phyloP scores from a whole-genome alignment of 805 yeast genomes.

The Nakazawaea sp. region DNA sequence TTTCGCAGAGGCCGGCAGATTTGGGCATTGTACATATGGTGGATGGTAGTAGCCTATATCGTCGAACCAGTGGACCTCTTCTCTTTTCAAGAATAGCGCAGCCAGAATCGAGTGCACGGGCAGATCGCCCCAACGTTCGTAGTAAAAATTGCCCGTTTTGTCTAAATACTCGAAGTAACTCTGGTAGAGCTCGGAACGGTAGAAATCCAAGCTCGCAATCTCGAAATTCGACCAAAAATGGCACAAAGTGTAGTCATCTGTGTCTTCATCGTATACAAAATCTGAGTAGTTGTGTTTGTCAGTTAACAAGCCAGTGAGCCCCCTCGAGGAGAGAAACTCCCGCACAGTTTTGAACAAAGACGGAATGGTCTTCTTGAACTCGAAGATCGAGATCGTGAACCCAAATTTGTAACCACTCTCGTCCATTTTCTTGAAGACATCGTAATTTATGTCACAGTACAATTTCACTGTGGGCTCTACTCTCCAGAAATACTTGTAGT shows the following conservation, averaged over 20 bases:
- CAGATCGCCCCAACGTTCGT: constrained; percentile 89
- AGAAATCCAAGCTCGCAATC: constrained; percentile 62
- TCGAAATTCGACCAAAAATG: constrained; percentile 84
- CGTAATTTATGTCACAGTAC: constrained; percentile 55
- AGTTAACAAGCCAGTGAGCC: neutral
- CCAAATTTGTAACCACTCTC: constrained; percentile 52
- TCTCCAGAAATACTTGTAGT: constrained; percentile 68
- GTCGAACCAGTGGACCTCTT: constrained; percentile 23
- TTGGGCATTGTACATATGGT: constrained; percentile 28
- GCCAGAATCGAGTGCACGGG: constrained; percentile 43
- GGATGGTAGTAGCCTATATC: constrained; percentile 28
- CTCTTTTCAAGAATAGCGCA: constrained; percentile 22
- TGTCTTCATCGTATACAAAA: constrained; percentile 7
- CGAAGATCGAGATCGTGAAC: constrained; percentile 60
- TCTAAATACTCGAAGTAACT: constrained; percentile 60
- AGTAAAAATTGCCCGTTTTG: constrained; percentile 68
- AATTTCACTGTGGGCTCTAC: constrained; percentile 64
- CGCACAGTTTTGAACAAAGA: constrained; percentile 17
- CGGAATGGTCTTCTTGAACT: constrained; percentile 56
- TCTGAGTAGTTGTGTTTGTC: constrained; percentile 2
- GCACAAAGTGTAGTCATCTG: constrained; percentile 49
- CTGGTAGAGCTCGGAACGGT: constrained; percentile 49
- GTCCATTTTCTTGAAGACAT: constrained; percentile 54
- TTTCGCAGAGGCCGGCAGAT: constrained; percentile 11
- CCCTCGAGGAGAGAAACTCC: neutral